Percentiles rank a stretch among this genome's conserved stretches.
Conservation (phyloP, 2,329 filamentous ascomycete genomes). For the Cyanodermella asteris region DNA sequence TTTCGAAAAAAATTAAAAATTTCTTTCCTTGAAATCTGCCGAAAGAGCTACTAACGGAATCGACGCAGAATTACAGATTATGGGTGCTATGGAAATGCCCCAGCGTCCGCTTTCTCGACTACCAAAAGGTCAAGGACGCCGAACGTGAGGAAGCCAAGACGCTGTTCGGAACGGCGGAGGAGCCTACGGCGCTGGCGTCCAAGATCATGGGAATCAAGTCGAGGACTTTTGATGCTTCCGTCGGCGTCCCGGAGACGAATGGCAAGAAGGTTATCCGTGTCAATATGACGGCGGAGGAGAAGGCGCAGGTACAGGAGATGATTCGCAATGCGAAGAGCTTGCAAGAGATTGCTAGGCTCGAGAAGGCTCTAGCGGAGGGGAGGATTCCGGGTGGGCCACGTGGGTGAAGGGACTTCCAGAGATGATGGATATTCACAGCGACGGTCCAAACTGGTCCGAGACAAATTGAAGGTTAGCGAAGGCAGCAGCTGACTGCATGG, state of each 20-base stretch:
- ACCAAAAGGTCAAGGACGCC: slow-evolving; percentile 67
- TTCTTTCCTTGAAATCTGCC: neutral
- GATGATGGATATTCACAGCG: no score
- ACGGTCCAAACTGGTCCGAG: no score
- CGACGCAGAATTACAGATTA: slow-evolving; percentile 58
- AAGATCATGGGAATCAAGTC: slow-evolving; percentile 75
- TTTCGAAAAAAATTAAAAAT: no score
- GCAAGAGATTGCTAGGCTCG: slow-evolving; percentile 70
- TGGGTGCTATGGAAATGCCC: slow-evolving; percentile 82
- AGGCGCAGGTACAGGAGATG: slow-evolving; percentile 61
- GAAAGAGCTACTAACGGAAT: no score
- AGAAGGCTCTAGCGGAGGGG: slow-evolving; percentile 81
- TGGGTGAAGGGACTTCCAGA: no score
- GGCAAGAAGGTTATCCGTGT: slow-evolving; percentile 48
- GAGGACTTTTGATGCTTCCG: slow-evolving; percentile 41
- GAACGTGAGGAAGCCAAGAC: slow-evolving; percentile 58
- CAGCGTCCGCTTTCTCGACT: slow-evolving; percentile 74
- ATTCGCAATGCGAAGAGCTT: slow-evolving; percentile 77
- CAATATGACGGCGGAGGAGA: slow-evolving; percentile 73
- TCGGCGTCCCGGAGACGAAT: slow-evolving; percentile 21
- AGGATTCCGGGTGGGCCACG: slow-evolving; percentile 45
- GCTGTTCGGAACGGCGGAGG: slow-evolving; percentile 59
- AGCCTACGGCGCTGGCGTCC: slow-evolving; percentile 59
- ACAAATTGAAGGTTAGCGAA: no score
- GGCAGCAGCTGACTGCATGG: no score